Base-by-base conservation (phyloP, 129 eudicot genomes). In the Scalesia atractyloides region DNA sequence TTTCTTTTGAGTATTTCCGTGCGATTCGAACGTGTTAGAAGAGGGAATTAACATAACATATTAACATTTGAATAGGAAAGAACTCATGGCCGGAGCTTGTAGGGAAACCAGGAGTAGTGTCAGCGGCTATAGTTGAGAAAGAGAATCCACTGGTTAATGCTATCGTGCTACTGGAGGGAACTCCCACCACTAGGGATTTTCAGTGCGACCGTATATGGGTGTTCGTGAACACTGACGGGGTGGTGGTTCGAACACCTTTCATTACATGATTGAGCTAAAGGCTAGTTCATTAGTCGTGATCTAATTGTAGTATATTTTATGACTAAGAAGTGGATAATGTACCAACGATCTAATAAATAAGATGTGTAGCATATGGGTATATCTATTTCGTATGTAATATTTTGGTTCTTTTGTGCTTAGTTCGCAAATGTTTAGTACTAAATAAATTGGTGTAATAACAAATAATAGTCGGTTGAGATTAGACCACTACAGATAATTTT, bases 161-260 rank as follows among this genome's bases (percentile, higher is more conserved):
- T 0, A 80, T 78, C 13, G 82, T 85, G 66, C 0, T 88, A 30
- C 8, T 53, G 49, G 90, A 88, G 1, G 86, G 95, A 57, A 81
- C 84, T 72, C 43, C 77, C 4, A 20, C 16, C 20, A 47, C 84
- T 51, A 10, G 18, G 47, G 86, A 82, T 41, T 82, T 85, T n/a
- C n/a, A 79, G 17, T 85, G 95, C n/a, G 79, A 85, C 54, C 88
- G 88, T 43, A 90, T 87, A 10, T 58, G 93, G 86, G 87, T 85
- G 77, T 85, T 82, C 82, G 82, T 82, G 30, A 36, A 85, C 73
- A 66, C 66, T 24, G 0, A 33, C 18, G 73, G 73, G 5, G 33
- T 79, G 19, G 87, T 87, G n/a, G 1, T 84, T 48, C 84, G 82
- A 34, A 7, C 79, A 36, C 89, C 85, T 9, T 30, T 3, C 17